Base-by-base conservation (phyloP, 352 stramenopile genomes). In the Phytophthora ramorum region DNA sequence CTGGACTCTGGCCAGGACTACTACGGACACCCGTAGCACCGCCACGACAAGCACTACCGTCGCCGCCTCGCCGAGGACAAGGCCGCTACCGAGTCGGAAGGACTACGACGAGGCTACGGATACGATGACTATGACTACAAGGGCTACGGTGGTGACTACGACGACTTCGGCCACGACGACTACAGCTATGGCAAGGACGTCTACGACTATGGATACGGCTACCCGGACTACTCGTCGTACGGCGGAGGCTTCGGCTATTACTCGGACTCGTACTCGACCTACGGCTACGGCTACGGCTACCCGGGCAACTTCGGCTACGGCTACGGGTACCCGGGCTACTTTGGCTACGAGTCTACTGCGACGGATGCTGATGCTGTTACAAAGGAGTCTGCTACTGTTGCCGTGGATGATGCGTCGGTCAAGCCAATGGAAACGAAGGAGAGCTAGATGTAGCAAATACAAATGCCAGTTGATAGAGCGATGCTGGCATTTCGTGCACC, bases 51-150 rank as follows among this genome's bases (percentile, higher is more conserved):
- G 37, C 16, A 44, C 16, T 17, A 44, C 16, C 65, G 58, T 51
- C 64, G 64, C n/a, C 58, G 57, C 12, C 64, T 68, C 34, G 58
- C 59, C 50, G 58, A 69, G 26, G 8, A 14, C 58, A 68, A 73
- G 45, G 10, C 37, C 13, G 16, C 14, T 14, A 43, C 37, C 13
- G 37, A 44, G n/a, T 44, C 63, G 30, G 28, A 34, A 34, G 28
- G 28, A 34, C 28, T 34, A 34, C 28, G 28, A 34, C 28, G 28
- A 34, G 28, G 28, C 28, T 34, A 34, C 28, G 7, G 28, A 2
- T 7, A 34, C 7, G 28, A 34, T 7, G 28, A 34, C 28, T 34
- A 34, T 12, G 28, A 34, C 28, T 34, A 34, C 28, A 34, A 34
- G 28, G 8, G 28, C 5, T 34, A 34, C 28, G 28, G 28, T 34